A percentile compares a stretch with the other conserved stretches of the same genome.
Evolutionary conservation across 148 eudicot genomes (phyloP).

Genomic region (Chenopodium berlandieri): DNA sequence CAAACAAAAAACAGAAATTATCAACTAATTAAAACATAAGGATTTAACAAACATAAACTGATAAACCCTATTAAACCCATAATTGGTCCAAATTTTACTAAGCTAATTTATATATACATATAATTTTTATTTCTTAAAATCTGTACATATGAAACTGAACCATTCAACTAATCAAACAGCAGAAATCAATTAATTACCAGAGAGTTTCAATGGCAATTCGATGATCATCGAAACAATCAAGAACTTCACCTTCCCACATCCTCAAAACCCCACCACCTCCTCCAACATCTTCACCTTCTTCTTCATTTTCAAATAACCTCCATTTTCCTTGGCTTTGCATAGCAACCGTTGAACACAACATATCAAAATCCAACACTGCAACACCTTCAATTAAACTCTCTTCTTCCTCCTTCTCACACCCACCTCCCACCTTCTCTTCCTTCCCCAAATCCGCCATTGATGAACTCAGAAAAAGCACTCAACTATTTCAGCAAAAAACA

Average conservation of each 20-base stretch:
- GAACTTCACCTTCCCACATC: slow-evolving; percentile 98
- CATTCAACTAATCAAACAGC: neutral
- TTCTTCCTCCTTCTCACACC: slow-evolving; percentile 52
- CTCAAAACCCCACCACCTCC: slow-evolving; percentile 62
- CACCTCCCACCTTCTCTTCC: slow-evolving; percentile 24
- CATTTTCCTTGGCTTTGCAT: slow-evolving; percentile 82
- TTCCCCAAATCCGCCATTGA: slow-evolving; percentile 36
- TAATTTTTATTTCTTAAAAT: neutral
- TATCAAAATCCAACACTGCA: slow-evolving; percentile 72
- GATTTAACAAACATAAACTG: neutral
- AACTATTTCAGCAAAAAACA: neutral
- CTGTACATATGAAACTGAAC: neutral
- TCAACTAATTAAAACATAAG: neutral
- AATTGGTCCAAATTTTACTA: neutral
- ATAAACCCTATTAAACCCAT: neutral
- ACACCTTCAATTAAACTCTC: slow-evolving; percentile 48
- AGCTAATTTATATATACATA: neutral
- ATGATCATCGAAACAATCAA: slow-evolving; percentile 85
- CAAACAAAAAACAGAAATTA: neutral
- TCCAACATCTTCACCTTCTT: slow-evolving; percentile 27
- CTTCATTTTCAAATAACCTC: slow-evolving; percentile 41
- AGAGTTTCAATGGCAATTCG: slow-evolving; percentile 63
- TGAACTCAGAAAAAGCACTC: neutral
- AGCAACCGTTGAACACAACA: slow-evolving; percentile 82
- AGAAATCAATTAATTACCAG: neutral